phyloP scores from a whole-genome alignment of 495 filamentous ascomycete species.

The Peziza echinospora region DNA sequence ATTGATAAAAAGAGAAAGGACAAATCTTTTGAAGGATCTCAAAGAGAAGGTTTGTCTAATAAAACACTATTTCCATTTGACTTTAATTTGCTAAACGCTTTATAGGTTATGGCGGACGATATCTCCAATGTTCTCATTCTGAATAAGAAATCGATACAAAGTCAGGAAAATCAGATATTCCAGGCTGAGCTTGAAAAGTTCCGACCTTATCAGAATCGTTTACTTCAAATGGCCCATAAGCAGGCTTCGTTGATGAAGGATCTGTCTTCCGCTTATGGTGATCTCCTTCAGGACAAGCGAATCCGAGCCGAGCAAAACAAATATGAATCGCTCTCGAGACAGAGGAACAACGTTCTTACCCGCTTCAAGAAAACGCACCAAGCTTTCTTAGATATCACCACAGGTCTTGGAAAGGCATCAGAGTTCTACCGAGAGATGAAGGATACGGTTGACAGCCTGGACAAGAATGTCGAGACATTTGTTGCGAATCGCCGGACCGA shows the following conservation, averaged over 20 bases:
- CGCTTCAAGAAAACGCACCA: conserved; percentile 86
- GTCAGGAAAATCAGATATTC: conserved; percentile 76
- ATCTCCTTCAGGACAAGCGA: conserved; percentile 79
- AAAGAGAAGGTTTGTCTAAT: conserved; percentile 63
- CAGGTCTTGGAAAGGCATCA: conserved; percentile 64
- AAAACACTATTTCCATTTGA: not conserved
- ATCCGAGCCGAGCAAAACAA: conserved; percentile 85
- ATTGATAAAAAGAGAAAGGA: conserved; percentile 70
- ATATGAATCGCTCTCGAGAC: conserved; percentile 70
- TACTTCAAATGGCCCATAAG: conserved; percentile 84
- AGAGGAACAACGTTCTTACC: conserved; percentile 56
- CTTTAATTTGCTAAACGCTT: conserved; percentile 17
- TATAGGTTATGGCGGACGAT: conserved; percentile 78
- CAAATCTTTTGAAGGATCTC: conserved; percentile 82
- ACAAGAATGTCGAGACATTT: conserved; percentile 91
- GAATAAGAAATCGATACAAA: conserved; percentile 84
- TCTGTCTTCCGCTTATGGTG: conserved; percentile 66
- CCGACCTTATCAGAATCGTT: conserved; percentile 70
- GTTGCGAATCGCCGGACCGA: conserved; percentile 85
- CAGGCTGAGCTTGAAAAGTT: conserved; percentile 92
- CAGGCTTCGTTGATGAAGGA: conserved; percentile 89
- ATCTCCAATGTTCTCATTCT: conserved; percentile 92
- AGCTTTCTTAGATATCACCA: conserved; percentile 74
- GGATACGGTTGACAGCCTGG: conserved; percentile 81
- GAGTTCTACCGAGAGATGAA: conserved; percentile 90